Conservation (phyloP, 2,329 filamentous ascomycete species). For the Cercospora sp. region DNA sequence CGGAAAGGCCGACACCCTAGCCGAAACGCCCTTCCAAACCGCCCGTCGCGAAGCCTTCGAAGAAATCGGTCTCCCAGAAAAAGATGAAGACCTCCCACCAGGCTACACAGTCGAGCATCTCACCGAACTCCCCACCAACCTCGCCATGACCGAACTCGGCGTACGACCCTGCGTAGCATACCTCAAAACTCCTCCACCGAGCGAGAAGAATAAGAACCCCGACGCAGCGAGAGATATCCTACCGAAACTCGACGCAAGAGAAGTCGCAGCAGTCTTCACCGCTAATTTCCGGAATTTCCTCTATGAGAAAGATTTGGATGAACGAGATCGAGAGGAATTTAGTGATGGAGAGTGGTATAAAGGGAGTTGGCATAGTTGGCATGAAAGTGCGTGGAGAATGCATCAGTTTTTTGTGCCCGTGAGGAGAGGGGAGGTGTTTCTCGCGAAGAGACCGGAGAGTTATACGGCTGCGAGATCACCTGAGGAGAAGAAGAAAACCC, state of each 20-base stretch:
- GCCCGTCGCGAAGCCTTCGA: constrained; percentile 88
- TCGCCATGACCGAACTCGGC: constrained; percentile 53
- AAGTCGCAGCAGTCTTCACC: constrained; percentile 92
- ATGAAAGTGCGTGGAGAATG: constrained; percentile 76
- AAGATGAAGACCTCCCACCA: constrained; percentile 66
- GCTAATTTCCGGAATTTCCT: constrained; percentile 86
- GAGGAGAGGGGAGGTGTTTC: constrained; percentile 63
- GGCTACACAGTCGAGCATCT: constrained; percentile 86
- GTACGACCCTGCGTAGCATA: constrained; percentile 59
- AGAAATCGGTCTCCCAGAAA: constrained; percentile 83
- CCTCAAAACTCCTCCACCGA: constrained; percentile 50
- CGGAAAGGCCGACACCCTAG: constrained; percentile 57
- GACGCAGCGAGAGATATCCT: constrained; percentile 45
- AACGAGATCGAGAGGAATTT: constrained; percentile 32
- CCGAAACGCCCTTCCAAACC: constrained; percentile 69
- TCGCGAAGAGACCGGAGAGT: constrained; percentile 30
- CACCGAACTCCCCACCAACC: constrained; percentile 69
- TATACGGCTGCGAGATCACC: constrained; percentile 27
- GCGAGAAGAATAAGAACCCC: constrained; percentile 63
- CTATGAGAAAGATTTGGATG: constrained; percentile 56
- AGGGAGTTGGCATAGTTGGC: constrained; percentile 78
- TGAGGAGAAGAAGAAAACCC: constrained; percentile 10
- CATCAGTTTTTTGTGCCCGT: constrained; percentile 92
- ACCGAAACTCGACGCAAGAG: constrained; percentile 79
- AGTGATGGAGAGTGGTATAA: constrained; percentile 72